Evolutionary conservation across 2,329 filamentous ascomycete species (phyloP), one percentile per base, ranked within the genome.

Genomic region (Aspergillus melleus): DNA sequence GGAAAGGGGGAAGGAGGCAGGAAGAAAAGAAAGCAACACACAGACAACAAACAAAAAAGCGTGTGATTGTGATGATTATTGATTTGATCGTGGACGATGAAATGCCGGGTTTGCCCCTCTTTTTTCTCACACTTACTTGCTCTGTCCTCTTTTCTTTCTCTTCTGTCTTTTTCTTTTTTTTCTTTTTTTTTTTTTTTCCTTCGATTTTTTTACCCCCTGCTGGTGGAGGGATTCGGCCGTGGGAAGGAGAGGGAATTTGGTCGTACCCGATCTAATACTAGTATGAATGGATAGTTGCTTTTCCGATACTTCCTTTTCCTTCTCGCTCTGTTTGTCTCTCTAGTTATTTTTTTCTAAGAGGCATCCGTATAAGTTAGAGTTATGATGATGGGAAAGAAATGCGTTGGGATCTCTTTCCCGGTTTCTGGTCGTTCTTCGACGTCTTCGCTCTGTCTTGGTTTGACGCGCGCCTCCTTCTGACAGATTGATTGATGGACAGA

Each of bases 381-480:
- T 29, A 36, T 36, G 14, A 36, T 36, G 6, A 6, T 36, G 32
- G 10, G 12, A 36, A 36, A 10, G 16, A 46, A 30, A 14, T 14
- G 30, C 30, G 30, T 36, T 42, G 14, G 14, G 36, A 12, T 42
- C 5, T 42, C 16, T 54, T 19, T 29, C 52, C 32, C 36, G 36
- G 36, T 42, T 42, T 42, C 36, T 42, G 36, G n/a, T 42, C 36
- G 36, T 42, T 49, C n/a, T 53, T 50, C 39, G 10, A 19, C 53
- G 32, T 59, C 58, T 39, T 39, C 50, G 49, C 46, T 57, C 12
- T 32, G 6, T 32, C 36, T 47, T 32, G 26, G 55, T 58, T 60
- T 56, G 42, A 53, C 54, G 60, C 57, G 44, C 59, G 57, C 55
- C 55, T 63, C 52, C 60, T 60, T 61, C 54, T 55, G 51, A 60